A percentile compares a stretch with the other conserved stretches of the same genome.
phyloP scores from a whole-genome alignment of 2,329 filamentous ascomycete species.

The Gaeumannomyces sp. region DNA sequence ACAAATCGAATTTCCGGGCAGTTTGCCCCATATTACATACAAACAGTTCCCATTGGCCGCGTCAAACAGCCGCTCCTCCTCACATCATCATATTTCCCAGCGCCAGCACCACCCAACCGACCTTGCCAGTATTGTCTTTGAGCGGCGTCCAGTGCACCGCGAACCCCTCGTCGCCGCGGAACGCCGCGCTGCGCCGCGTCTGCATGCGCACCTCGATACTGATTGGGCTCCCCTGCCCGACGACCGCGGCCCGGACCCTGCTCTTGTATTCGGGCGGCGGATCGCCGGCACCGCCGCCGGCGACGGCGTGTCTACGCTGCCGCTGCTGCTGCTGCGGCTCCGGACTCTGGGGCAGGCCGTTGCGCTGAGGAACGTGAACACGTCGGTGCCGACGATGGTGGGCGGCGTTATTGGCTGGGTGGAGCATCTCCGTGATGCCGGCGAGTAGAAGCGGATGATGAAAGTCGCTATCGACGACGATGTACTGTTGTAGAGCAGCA shows the following conservation, averaged over 20 bases:
- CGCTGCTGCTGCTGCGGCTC: background rate
- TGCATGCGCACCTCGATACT: constrained; percentile 22
- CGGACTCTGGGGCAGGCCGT: constrained; percentile 16
- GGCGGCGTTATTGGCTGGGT: constrained; percentile 19
- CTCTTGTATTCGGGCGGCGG: constrained; percentile 19
- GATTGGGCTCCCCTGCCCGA: constrained; percentile 20
- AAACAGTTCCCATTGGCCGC: no score
- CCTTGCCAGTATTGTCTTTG: constrained; percentile 17
- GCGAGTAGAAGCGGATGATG: constrained; percentile 21
- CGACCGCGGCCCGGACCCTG: constrained; percentile 21
- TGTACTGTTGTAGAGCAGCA: constrained; percentile 15
- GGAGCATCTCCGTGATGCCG: constrained; percentile 19
- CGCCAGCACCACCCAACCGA: constrained; percentile 15
- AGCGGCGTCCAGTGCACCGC: constrained; percentile 20
- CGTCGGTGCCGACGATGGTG: constrained; percentile 18
- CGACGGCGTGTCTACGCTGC: background rate
- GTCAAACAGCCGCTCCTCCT: no score
- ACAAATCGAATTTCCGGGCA: no score
- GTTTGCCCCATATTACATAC: no score
- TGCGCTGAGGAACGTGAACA: constrained; percentile 22
- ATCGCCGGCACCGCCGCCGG: background rate
- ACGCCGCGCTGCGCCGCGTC: constrained; percentile 20
- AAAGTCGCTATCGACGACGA: constrained; percentile 19
- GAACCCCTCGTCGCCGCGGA: constrained; percentile 21
- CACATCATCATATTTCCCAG: constrained; percentile 11